Evolutionary conservation across 1,284 basidiomycete species (phyloP).

Genomic region (Ganoderma lingzhi): DNA sequence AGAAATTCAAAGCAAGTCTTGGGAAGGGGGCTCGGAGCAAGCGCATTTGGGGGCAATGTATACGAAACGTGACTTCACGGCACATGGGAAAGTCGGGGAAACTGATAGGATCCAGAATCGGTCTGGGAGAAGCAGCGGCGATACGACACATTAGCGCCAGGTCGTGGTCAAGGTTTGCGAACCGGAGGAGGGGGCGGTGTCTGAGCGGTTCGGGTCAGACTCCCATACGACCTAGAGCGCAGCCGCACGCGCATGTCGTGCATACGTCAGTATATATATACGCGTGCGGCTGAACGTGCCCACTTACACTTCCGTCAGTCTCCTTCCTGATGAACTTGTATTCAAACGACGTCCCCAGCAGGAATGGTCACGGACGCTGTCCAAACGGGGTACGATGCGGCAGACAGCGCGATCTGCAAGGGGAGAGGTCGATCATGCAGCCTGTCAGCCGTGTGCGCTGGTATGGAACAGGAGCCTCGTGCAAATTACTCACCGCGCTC

Average conservation of each 20-base stretch:
- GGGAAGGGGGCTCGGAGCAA: not conserved
- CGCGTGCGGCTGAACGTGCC: not conserved
- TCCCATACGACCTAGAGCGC: slow-evolving; percentile 54
- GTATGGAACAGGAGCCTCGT: not conserved
- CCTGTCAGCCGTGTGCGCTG: not conserved
- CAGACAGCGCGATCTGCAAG: slow-evolving; percentile 58
- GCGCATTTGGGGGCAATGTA: not conserved
- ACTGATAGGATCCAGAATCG: not conserved
- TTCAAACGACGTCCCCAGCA: slow-evolving; percentile 54
- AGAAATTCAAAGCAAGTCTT: not conserved
- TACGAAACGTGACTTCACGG: not conserved
- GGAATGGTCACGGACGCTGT: slow-evolving; percentile 57
- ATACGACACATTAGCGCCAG: slow-evolving; percentile 25
- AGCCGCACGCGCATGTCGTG: not conserved
- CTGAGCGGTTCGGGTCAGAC: slow-evolving; percentile 63
- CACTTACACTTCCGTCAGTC: slow-evolving; percentile 58
- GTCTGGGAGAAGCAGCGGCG: not conserved
- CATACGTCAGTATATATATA: not conserved
- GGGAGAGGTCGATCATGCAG: not conserved
- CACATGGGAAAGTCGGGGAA: not conserved
- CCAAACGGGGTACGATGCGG: slow-evolving; percentile 66
- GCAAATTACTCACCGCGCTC: slow-evolving; percentile 48
- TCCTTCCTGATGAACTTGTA: slow-evolving; percentile 72
- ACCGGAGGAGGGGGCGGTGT: slow-evolving; percentile 50
- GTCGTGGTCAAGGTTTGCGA: slow-evolving; percentile 44